phyloP scores from a whole-genome alignment of 345 rosid genomes.

The Salix arbutifolia region DNA sequence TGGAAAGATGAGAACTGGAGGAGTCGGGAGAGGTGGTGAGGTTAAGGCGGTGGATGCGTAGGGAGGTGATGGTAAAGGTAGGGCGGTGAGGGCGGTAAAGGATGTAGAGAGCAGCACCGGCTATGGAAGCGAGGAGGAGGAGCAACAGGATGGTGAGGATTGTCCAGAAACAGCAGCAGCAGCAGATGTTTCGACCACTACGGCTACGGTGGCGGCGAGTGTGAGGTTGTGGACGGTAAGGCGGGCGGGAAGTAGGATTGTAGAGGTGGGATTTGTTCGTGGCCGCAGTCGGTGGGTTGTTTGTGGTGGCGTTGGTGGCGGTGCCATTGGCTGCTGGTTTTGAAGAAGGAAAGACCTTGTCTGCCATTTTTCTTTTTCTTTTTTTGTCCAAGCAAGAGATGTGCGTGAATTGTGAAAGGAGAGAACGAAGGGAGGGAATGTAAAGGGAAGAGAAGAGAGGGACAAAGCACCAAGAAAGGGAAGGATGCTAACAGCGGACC shows the following conservation, averaged over 20 bases:
- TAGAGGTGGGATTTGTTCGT: slow-evolving; percentile 45
- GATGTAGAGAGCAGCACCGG: slow-evolving; percentile 69
- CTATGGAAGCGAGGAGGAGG: slow-evolving; percentile 56
- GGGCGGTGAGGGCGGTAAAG: slow-evolving; percentile 83
- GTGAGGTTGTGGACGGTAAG: slow-evolving; percentile 57
- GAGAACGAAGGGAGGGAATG: not conserved
- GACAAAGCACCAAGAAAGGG: not conserved
- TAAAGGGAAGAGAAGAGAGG: not conserved
- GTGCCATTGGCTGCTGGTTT: slow-evolving; percentile 18
- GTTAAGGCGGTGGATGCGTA: slow-evolving; percentile 65
- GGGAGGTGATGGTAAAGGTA: slow-evolving; percentile 55
- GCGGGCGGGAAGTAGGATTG: slow-evolving; percentile 54
- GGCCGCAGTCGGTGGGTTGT: slow-evolving; percentile 11
- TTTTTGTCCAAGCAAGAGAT: not conserved
- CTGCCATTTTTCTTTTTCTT: slow-evolving; percentile 35
- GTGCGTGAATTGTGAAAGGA: not conserved
- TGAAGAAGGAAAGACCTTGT: slow-evolving; percentile 71
- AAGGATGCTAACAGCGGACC: slow-evolving; percentile 2
- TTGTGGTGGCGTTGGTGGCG: slow-evolving; percentile 7
- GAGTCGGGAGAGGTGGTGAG: slow-evolving; percentile 66
- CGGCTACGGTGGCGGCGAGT: slow-evolving; percentile 49
- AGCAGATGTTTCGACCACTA: slow-evolving; percentile 61
- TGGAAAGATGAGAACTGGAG: slow-evolving; percentile 54
- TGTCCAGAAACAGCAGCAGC: slow-evolving; percentile 88
- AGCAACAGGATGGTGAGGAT: slow-evolving; percentile 54